Percentiles rank a stretch among this genome's conserved stretches.
Evolutionary conservation across 2,329 filamentous ascomycete genomes (phyloP).

Genomic region (Botrytis fragariae): DNA sequence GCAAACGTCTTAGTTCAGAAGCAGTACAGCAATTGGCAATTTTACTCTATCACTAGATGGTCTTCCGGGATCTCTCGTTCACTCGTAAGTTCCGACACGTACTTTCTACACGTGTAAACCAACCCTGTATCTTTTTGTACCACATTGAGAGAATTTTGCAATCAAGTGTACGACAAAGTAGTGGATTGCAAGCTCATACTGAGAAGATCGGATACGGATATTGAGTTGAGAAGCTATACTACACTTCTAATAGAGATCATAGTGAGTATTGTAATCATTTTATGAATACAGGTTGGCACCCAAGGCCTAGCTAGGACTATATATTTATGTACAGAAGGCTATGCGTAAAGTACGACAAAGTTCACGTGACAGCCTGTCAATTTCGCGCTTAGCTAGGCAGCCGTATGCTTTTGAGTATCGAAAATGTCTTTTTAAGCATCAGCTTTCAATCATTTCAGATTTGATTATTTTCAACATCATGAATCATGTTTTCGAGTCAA

Average conservation of each 20-base stretch:
- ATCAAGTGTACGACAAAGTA: not conserved
- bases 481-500: constrained; percentile 18
- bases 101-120: not conserved
- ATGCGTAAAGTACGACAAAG: not conserved
- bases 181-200: too few species aligned
- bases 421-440: not conserved
- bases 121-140: not conserved
- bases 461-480: not conserved
- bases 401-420: not conserved
- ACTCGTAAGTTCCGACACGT: not conserved
- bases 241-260: not conserved
- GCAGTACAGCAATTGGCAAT: not conserved
- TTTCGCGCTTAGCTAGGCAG: constrained; percentile 9
- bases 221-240: not conserved
- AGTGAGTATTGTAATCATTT: not conserved
- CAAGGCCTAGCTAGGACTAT: too few species aligned
- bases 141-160: not conserved
- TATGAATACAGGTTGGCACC: not conserved
- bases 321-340: not conserved
- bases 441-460: not conserved
- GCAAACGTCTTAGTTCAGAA: not conserved
- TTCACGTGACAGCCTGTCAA: constrained; percentile 1
- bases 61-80: not conserved
- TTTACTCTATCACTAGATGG: not conserved
- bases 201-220: not conserved